phyloP scores from a whole-genome alignment of 2,329 filamentous ascomycete species.

The Torrubiella hemipterigena region DNA sequence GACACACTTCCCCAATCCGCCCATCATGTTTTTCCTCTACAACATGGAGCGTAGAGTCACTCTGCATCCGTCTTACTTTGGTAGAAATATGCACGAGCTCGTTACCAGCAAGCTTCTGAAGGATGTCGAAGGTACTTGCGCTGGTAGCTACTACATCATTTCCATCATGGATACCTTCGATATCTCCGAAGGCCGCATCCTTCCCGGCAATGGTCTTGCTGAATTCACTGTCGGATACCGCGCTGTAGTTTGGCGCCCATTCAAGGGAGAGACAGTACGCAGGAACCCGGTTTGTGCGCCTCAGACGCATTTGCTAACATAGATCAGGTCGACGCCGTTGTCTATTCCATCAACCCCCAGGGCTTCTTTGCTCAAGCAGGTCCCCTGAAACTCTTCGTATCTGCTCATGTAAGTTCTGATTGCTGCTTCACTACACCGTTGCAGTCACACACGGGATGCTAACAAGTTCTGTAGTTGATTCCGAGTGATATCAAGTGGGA shows the following conservation, averaged over 20 bases:
- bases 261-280: constrained; percentile 92
- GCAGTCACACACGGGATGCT: too few relatives aligned
- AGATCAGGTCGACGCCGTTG: constrained; percentile 78
- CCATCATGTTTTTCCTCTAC: constrained; percentile 96
- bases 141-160: constrained; percentile 93
- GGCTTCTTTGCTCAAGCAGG: constrained; percentile 84
- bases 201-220: constrained; percentile 81
- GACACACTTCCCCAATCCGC: too few relatives aligned
- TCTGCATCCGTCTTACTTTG: constrained; percentile 94
- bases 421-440: too few relatives aligned
- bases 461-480: constrained; percentile 53
- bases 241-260: constrained; percentile 94
- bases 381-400: constrained; percentile 67
- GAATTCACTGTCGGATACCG: constrained; percentile 94
- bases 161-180: constrained; percentile 96
- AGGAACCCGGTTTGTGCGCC: too few relatives aligned
- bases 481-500: constrained; percentile 89
- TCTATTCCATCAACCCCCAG: constrained; percentile 80
- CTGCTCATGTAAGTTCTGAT: constrained; percentile 56
- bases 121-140: constrained; percentile 91
- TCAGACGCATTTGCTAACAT: too few relatives aligned
- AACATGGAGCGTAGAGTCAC: constrained; percentile 92
- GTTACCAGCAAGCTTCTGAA: constrained; percentile 81
- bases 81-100: constrained; percentile 82
- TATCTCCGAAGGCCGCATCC: constrained; percentile 83